These are phyloP conservation scores for Yamadazyma dendronema DNA, from an alignment of 1,139 yeast genomes.

Conservation along the genomic window DNA sequence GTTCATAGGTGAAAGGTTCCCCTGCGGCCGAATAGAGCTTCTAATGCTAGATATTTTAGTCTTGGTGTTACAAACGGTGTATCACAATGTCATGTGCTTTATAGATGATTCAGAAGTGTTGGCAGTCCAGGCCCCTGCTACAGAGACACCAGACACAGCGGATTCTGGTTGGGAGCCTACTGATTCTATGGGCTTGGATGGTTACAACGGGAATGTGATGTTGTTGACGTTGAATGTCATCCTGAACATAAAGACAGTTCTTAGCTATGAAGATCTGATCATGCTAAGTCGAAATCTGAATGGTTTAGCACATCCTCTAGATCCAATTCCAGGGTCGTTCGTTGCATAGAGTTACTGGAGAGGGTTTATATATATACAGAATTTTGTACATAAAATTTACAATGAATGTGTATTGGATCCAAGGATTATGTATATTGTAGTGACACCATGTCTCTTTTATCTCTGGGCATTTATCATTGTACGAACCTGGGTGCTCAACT, in stretches of 20 bases:
- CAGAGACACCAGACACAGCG: background rate
- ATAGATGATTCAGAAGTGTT: conserved; percentile 32
- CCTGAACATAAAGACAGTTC: conserved; percentile 20
- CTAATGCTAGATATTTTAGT: conserved; percentile 27
- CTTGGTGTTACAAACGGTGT: conserved; percentile 28
- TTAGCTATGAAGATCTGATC: conserved; percentile 16
- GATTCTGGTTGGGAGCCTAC: conserved; percentile 1
- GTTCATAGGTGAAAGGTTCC: conserved; percentile 41
- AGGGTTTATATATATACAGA: no score
- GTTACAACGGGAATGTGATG: conserved; percentile 40
- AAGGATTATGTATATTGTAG: no score
- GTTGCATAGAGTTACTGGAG: no score
- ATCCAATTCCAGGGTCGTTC: conserved; percentile 4
- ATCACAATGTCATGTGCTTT: conserved; percentile 33
- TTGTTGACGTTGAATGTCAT: conserved; percentile 29
- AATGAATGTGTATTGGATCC: no score
- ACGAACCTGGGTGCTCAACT: no score
- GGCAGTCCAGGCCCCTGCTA: conserved; percentile 9
- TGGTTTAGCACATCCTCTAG: background rate
- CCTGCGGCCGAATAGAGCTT: conserved; percentile 26
- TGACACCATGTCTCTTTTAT: no score
- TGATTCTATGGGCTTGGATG: conserved; percentile 27
- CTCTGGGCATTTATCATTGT: no score
- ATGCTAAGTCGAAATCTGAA: conserved; percentile 4
- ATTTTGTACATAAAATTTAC: no score